Evolutionary conservation across 2,329 filamentous ascomycete species (phyloP).

Genomic region (Aspergillus fijiensis): DNA sequence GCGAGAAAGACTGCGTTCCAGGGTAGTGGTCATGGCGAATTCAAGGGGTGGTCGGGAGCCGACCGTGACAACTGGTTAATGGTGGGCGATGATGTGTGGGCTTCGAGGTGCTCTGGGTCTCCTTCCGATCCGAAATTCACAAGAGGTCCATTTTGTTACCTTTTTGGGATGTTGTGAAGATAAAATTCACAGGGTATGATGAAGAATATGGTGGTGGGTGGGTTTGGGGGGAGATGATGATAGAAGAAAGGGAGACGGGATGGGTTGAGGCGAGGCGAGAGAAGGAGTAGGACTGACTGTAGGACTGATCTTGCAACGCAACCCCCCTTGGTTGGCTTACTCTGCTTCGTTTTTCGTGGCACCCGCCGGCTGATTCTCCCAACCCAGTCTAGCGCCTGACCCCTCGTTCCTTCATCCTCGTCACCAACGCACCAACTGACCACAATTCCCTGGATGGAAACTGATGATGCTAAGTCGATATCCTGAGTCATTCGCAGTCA

Average conservation of each 20-base stretch:
- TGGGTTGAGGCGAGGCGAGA: not conserved
- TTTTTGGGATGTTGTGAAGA: conserved; percentile 5
- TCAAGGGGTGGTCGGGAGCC: not conserved
- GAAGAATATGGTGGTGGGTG: conserved; percentile 1
- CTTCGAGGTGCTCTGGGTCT: conserved; percentile 2
- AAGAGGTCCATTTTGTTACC: conserved; percentile 17
- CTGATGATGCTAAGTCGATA: not conserved
- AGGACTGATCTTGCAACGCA: not conserved
- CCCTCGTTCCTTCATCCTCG: not conserved
- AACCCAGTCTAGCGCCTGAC: conserved; percentile 1
- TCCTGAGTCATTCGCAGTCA: not conserved
- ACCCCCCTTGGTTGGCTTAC: not conserved
- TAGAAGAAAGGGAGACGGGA: not conserved
- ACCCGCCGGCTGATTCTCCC: not conserved
- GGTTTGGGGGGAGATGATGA: not conserved
- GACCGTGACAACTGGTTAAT: not conserved
- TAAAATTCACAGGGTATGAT: conserved; percentile 4
- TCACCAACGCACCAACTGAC: not conserved
- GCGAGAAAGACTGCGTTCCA: conserved; percentile 39
- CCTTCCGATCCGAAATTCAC: not conserved
- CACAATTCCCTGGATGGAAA: not conserved
- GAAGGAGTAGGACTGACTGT: not conserved
- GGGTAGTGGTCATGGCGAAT: conserved; percentile 34
- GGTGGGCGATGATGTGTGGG: conserved; percentile 8
- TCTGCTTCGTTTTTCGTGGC: not conserved